Conservation (phyloP, 2,329 filamentous ascomycete species). For the Monosporascus sp. region DNA sequence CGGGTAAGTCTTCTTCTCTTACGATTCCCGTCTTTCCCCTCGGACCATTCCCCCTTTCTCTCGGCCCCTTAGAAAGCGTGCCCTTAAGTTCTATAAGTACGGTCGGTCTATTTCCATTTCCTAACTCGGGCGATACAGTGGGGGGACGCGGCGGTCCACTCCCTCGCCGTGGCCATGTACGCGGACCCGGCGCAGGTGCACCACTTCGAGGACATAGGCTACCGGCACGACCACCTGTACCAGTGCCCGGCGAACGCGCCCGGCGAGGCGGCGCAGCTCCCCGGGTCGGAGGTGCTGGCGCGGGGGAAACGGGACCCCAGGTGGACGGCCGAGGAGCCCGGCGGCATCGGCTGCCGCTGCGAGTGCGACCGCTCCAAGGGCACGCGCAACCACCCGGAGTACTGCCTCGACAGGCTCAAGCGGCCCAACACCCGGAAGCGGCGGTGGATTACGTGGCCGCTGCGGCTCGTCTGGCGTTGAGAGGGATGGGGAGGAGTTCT, state of each 20-base stretch:
- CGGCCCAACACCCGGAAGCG: conserved; percentile 26
- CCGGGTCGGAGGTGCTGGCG: conserved; percentile 24
- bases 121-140: conserved; percentile 21
- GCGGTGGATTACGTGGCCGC: conserved; percentile 27
- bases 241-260: conserved; percentile 32
- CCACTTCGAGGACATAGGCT: conserved; percentile 39
- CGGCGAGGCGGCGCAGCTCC: conserved; percentile 26
- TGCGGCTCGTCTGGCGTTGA: conserved; percentile 11
- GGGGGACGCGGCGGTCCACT: conserved; percentile 40
- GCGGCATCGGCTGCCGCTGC: conserved; percentile 36
- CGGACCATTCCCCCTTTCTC: not conserved
- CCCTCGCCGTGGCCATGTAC: conserved; percentile 36
- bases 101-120: no score
- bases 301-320: conserved; percentile 16
- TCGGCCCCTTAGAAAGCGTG: not conserved
- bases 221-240: conserved; percentile 30
- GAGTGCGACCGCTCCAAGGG: conserved; percentile 29
- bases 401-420: conserved; percentile 34
- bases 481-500: not conserved
- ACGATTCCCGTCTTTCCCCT: not conserved
- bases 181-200: conserved; percentile 34
- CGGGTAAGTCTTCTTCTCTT: conserved; percentile 25
- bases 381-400: conserved; percentile 25
- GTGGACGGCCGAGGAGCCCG: conserved; percentile 24
- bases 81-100: no score